These are phyloP conservation scores for Antitrichia curtipendula DNA, from an alignment of 225 moss, liverwort and hornwort species.

Conservation along the genomic window DNA sequence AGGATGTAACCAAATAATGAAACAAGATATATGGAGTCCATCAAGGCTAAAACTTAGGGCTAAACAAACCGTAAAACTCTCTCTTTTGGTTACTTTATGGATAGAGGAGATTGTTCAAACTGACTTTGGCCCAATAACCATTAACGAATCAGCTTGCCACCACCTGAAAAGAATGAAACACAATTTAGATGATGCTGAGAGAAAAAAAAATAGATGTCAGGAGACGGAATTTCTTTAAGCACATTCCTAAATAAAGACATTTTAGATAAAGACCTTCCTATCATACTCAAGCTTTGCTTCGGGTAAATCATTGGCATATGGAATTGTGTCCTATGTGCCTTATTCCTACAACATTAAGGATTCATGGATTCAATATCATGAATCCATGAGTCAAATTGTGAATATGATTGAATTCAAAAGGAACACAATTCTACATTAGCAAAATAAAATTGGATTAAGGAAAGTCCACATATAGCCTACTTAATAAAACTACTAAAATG, in stretches of 20 bases:
- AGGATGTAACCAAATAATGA: background rate
- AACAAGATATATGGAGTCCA: background rate
- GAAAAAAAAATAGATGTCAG: background rate
- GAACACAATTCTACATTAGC: background rate
- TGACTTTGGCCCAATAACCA: constrained; percentile 85
- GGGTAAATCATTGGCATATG: background rate
- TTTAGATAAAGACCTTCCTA: background rate
- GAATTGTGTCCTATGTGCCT: background rate
- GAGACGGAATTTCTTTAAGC: background rate
- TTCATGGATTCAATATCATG: background rate
- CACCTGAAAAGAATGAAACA: constrained; percentile 30
- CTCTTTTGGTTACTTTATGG: background rate
- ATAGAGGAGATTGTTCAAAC: background rate
- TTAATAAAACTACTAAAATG: too few relatives aligned
- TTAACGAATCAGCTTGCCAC: constrained; percentile 88
- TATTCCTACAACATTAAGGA: background rate
- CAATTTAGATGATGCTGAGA: background rate
- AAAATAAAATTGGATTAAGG: background rate
- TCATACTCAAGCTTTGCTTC: background rate
- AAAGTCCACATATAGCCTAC: accelerated
- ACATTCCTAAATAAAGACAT: background rate
- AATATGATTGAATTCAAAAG: background rate
- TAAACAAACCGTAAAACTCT: background rate
- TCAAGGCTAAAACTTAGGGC: background rate
- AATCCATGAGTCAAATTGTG: background rate